A percentile compares a stretch with the other conserved stretches of the same genome.
phyloP scores from a whole-genome alignment of 306 rosid genomes.

The Leucaena leucocephala region DNA sequence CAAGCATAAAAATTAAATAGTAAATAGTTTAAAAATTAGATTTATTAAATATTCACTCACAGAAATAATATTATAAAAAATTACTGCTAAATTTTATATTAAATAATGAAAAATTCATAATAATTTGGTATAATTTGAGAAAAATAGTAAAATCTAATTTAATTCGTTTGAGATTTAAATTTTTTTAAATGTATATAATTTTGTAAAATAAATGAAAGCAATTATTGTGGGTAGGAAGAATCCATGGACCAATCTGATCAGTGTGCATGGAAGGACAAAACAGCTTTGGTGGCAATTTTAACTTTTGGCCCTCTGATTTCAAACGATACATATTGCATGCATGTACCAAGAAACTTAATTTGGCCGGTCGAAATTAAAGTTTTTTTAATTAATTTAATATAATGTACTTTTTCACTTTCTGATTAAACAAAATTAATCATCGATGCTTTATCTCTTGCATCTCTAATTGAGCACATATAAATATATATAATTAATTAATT shows the following conservation, averaged over 20 bases:
- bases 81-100: no score
- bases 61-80: neutral
- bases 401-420: constrained; percentile 43
- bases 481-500: constrained; percentile 1
- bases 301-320: constrained; percentile 19
- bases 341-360: constrained; percentile 33
- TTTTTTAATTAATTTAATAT: constrained; percentile 29
- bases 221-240: neutral
- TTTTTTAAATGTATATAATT: neutral
- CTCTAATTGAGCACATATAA: constrained; percentile 1
- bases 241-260: neutral
- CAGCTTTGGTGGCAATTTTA: constrained; percentile 27
- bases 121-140: no score
- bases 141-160: no score
- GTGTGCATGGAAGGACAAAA: constrained; percentile 36
- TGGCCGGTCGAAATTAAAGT: constrained; percentile 49
- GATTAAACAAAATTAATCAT: constrained; percentile 11
- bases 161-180: neutral
- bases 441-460: constrained; percentile 21
- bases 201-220: constrained; percentile 5
- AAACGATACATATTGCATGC: constrained; percentile 30
- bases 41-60: neutral
- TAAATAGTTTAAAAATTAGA: neutral
- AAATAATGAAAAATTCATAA: no score
- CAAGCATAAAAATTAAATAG: neutral